Percentiles rank a stretch among this genome's conserved stretches.
phyloP scores from a whole-genome alignment of 345 rosid genomes.

The Erucastrum elatum region DNA sequence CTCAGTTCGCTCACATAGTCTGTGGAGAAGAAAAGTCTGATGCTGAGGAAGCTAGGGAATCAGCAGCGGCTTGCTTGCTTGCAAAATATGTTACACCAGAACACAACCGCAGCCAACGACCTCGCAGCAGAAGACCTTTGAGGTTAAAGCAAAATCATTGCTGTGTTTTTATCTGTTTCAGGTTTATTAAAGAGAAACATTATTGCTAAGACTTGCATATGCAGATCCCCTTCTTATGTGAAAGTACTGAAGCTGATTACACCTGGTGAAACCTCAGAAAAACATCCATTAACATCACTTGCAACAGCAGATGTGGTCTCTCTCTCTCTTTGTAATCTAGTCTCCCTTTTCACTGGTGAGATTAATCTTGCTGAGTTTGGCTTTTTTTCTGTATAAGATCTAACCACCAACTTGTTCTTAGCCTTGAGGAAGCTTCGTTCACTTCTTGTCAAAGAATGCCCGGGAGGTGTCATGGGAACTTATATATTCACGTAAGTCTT shows the following conservation, averaged over 20 bases:
- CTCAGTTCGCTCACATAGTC: slow-evolving; percentile 31
- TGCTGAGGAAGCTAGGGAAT: slow-evolving; percentile 62
- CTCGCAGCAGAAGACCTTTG: not conserved
- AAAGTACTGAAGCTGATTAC: not conserved
- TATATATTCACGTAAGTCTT: too few relatives aligned
- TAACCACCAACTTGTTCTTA: too few relatives aligned
- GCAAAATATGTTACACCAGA: slow-evolving; percentile 36
- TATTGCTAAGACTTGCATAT: too few relatives aligned
- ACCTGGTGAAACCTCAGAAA: not conserved
- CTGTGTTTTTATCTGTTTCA: not conserved
- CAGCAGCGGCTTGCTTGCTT: slow-evolving; percentile 50
- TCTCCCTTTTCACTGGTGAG: too few relatives aligned
- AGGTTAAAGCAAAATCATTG: not conserved
- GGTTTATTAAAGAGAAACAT: too few relatives aligned
- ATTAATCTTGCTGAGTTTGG: too few relatives aligned
- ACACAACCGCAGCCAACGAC: not conserved
- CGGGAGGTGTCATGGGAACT: too few relatives aligned
- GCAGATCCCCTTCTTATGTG: not conserved
- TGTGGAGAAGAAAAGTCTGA: slow-evolving; percentile 36
- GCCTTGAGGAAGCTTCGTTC: too few relatives aligned
- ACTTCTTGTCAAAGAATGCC: too few relatives aligned
- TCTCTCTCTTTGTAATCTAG: too few relatives aligned
- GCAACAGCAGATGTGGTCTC: too few relatives aligned
- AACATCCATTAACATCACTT: not conserved
- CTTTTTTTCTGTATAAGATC: too few relatives aligned